Evolutionary conservation across 495 filamentous ascomycete species (phyloP), one percentile per base, ranked within the genome.

Genomic region (Acidiella bohemica): DNA sequence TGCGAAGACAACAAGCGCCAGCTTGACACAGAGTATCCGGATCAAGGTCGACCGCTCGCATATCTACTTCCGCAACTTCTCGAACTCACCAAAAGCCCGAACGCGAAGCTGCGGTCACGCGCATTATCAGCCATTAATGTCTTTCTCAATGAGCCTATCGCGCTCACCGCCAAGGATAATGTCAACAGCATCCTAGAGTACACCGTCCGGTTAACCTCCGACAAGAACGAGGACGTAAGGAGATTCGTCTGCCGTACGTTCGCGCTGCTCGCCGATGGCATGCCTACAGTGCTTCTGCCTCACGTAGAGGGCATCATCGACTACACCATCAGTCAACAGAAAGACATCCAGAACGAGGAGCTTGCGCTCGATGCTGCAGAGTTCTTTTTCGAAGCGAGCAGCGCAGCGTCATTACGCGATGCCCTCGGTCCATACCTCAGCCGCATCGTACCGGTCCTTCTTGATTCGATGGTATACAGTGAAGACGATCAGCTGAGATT

Each of bases 381-480:
- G 59, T 99, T 99, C 55, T 99, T 88, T 85, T 73, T 99, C 34
- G 81, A 81, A 35, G 76, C 93, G 22, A 87, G 87, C 20, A 92
- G 94, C 58, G 84, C 93, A 55, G 68, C 78, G 25, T 70, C 74
- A 34, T 59, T 99, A 34, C 81, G 81, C 58, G 68, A 72, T 27
- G 66, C 72, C 0, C 60, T 99, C 14, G 76, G 67, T 5, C 85
- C 83, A 1, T 81, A 80, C 55, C 73, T 99, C 46, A 61, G 70
- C 40, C 83, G 84, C 56, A 84, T 99, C 33, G 76, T 99, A 13
- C 88, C 90, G 0, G 80, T 95, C 12, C 61, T 99, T 30, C 72
- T 99, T 2, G 76, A 88, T 43, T 88, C 83, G 53, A 99, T 99
- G 90, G 76, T 96, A 12, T 99, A 96, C 50, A 79, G 81, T 50